Conservation (phyloP, 2,329 filamentous ascomycete species). For the Metarhizium humberi region DNA sequence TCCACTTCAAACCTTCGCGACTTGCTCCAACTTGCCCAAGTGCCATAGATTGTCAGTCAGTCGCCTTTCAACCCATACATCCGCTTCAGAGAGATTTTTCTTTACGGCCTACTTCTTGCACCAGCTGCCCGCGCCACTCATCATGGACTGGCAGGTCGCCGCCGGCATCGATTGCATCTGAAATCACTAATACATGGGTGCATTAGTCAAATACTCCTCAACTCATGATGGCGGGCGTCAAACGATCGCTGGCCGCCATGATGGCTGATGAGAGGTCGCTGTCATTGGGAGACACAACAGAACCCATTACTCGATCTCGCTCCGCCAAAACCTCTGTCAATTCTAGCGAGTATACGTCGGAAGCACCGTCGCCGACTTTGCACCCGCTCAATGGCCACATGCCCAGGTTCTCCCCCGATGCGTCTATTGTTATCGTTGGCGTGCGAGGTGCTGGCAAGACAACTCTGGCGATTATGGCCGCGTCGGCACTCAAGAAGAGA, state of each 20-base stretch:
- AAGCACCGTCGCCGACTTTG: conserved; percentile 15
- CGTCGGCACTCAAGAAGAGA: conserved; percentile 57
- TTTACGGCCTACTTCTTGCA: not conserved
- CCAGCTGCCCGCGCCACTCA: no score
- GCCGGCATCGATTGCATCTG: not conserved
- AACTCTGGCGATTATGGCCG: conserved; percentile 66
- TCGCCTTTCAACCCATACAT: no score
- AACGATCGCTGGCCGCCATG: conserved; percentile 28
- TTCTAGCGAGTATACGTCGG: conserved; percentile 6
- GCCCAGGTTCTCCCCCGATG: conserved; percentile 44
- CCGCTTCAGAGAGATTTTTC: not conserved
- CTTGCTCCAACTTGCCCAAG: no score
- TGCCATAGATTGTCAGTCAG: no score
- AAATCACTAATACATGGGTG: not conserved
- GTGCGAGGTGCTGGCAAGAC: conserved; percentile 69
- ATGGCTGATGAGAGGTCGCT: conserved; percentile 17
- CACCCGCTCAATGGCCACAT: conserved; percentile 18
- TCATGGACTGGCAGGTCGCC: no score
- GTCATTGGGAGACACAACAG: conserved; percentile 7
- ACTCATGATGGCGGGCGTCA: conserved; percentile 26
- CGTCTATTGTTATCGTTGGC: conserved; percentile 64
- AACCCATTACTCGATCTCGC: not conserved
- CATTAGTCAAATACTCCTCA: not conserved
- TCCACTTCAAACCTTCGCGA: conserved; percentile 1
- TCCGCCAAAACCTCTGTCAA: not conserved